A percentile compares a stretch with the other conserved stretches of the same genome.
phyloP scores from a whole-genome alignment of 192 early-diverging fungal species.

The Blastocladiella britannica region DNA sequence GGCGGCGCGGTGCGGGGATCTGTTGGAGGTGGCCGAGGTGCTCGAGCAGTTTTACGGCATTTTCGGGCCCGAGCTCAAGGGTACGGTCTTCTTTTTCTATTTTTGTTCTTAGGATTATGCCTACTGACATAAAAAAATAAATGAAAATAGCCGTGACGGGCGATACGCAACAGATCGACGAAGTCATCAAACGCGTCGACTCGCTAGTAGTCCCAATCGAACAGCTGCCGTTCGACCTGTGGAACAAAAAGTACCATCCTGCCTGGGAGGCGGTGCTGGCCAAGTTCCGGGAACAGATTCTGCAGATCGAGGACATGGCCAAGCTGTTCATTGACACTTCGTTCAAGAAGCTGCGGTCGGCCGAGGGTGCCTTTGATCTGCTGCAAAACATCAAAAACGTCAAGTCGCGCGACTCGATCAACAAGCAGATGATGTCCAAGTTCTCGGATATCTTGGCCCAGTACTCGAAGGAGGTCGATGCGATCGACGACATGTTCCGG shows the following conservation, averaged over 20 bases:
- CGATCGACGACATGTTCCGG: constrained; percentile 63
- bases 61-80: constrained; percentile 39
- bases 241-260: constrained; percentile 33
- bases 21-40: constrained; percentile 38
- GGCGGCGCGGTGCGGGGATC: constrained; percentile 32
- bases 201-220: constrained; percentile 36
- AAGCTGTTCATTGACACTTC: constrained; percentile 88
- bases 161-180: constrained; percentile 40
- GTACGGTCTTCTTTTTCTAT: too few relatives aligned
- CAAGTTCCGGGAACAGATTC: constrained; percentile 62
- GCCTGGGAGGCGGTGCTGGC: constrained; percentile 36
- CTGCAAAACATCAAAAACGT: constrained; percentile 97
- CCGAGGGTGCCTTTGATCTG: constrained; percentile 91
- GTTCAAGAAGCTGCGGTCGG: constrained; percentile 79
- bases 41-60: constrained; percentile 48
- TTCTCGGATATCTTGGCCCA: constrained; percentile 65
- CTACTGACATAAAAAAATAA: too few relatives aligned
- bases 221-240: constrained; percentile 34
- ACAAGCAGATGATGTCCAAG: constrained; percentile 87
- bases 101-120: too few relatives aligned
- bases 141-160: constrained; percentile 33
- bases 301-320: constrained; percentile 84
- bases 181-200: constrained; percentile 44
- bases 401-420: constrained; percentile 85
- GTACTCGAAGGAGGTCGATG: constrained; percentile 88